These are phyloP conservation scores for Paraglomus occultum DNA, from an alignment of 192 early-diverging fungal species.

Conservation along the genomic window DNA sequence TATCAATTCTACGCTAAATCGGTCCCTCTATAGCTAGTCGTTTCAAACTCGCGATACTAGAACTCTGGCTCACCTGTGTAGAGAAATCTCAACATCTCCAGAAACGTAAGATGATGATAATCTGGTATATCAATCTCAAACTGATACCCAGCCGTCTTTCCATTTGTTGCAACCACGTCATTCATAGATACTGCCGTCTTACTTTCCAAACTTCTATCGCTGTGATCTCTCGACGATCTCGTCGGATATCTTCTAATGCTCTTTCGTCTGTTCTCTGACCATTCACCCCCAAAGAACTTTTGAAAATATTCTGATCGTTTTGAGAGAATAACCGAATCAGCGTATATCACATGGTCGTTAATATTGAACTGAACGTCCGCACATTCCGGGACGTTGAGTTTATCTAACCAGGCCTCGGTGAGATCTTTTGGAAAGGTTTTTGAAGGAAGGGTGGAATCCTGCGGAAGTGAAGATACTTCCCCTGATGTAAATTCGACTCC, in stretches of 20 bases:
- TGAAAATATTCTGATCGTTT: slow-evolving; percentile 21
- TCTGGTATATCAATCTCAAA: slow-evolving; percentile 23
- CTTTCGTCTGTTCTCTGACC: background rate
- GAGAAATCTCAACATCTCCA: slow-evolving; percentile 28
- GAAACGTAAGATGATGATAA: slow-evolving; percentile 26
- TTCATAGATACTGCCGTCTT: no score
- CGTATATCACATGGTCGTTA: background rate
- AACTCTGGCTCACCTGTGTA: background rate
- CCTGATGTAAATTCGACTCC: no score
- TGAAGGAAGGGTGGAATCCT: background rate
- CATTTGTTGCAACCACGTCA: no score
- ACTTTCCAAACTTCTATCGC: no score
- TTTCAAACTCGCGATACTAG: no score
- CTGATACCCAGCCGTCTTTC: no score
- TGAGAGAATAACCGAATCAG: slow-evolving; percentile 3
- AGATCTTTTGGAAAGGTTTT: slow-evolving; percentile 13
- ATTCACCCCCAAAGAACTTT: background rate
- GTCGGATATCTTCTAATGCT: no score
- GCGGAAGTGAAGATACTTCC: no score
- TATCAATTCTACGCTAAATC: no score
- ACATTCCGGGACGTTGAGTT: background rate
- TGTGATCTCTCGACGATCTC: no score
- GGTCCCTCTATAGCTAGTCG: no score
- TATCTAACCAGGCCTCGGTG: slow-evolving; percentile 11
- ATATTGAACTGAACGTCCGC: slow-evolving; percentile 16